These are phyloP conservation scores for Neolecta irregularis DNA, from an alignment of 1,139 yeast genomes.

Conservation along the genomic window DNA sequence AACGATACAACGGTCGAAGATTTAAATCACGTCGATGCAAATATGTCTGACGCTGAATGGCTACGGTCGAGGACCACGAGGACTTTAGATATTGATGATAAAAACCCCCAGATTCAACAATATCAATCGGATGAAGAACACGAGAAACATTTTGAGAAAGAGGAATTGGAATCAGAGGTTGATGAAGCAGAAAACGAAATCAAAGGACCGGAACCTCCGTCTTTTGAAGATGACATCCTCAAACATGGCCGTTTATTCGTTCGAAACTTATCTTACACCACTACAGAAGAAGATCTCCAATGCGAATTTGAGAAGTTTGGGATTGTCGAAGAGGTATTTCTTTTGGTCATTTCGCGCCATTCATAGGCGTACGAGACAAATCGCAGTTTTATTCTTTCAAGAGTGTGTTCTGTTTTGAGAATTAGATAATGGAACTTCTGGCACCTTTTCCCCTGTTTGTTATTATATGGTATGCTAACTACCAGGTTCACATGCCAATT, in stretches of 20 bases:
- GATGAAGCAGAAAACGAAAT: conserved; percentile 14
- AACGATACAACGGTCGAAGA: conserved; percentile 18
- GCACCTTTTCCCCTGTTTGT: background rate
- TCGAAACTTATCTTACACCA: conserved; percentile 67
- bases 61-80: conserved; percentile 9
- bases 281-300: conserved; percentile 65
- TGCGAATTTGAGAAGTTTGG: conserved; percentile 39
- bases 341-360: too few relatives aligned
- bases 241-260: conserved; percentile 73
- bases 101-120: too few relatives aligned
- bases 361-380: too few relatives aligned
- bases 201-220: too few relatives aligned
- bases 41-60: conserved; percentile 12
- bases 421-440: background rate
- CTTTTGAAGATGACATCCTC: conserved; percentile 35
- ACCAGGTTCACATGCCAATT: conserved; percentile 74
- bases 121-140: conserved; percentile 13
- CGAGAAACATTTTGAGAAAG: conserved; percentile 13
- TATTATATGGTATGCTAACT: conserved; percentile 26
- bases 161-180: conserved; percentile 17
- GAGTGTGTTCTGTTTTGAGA: background rate
- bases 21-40: conserved; percentile 7
- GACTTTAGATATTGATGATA: conserved; percentile 11
- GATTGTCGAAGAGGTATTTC: conserved; percentile 23
- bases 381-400: too few relatives aligned